A percentile compares a stretch with the other conserved stretches of the same genome.
Evolutionary conservation across 2,329 filamentous ascomycete species (phyloP).

Genomic region (Dendrostoma leiphaemia): DNA sequence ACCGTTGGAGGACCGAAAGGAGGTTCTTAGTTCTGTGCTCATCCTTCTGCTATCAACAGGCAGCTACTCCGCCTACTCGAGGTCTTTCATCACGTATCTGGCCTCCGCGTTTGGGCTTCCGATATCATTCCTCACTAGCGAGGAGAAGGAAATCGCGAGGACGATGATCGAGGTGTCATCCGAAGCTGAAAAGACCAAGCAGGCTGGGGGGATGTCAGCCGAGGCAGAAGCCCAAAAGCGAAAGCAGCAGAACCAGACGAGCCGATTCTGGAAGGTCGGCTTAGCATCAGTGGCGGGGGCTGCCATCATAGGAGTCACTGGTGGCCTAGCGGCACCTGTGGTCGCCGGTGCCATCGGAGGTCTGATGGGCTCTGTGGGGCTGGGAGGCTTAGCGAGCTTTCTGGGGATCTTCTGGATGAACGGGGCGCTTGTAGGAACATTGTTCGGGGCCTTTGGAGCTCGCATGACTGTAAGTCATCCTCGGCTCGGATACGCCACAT

Average conservation of each 20-base stretch:
- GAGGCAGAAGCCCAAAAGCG: conserved; percentile 75
- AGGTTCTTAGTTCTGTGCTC: conserved; percentile 68
- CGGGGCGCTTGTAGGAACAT: conserved; percentile 76
- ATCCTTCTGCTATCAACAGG: conserved; percentile 70
- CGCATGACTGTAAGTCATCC: conserved; percentile 54
- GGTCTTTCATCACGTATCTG: conserved; percentile 65
- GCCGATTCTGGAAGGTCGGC: conserved; percentile 85
- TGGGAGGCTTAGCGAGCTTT: conserved; percentile 83
- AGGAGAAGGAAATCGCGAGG: conserved; percentile 74
- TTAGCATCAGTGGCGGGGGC: conserved; percentile 86
- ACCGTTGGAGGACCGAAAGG: conserved; percentile 54
- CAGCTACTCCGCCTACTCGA: conserved; percentile 72
- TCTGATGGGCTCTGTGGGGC: conserved; percentile 79
- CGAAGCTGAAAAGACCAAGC: conserved; percentile 53
- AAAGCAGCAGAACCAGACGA: conserved; percentile 65
- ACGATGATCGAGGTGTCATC: conserved; percentile 66
- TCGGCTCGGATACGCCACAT: neutral
- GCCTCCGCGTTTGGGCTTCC: conserved; percentile 65
- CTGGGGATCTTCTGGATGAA: conserved; percentile 85
- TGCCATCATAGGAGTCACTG: conserved; percentile 85
- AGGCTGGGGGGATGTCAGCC: conserved; percentile 55
- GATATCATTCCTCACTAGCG: conserved; percentile 58
- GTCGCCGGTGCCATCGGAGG: conserved; percentile 83
- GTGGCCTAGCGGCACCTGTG: conserved; percentile 83
- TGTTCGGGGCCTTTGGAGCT: conserved; percentile 88